These are phyloP conservation scores for Fusarium globosum DNA, from an alignment of 2,329 filamentous ascomycete genomes.

Conservation along the genomic window DNA sequence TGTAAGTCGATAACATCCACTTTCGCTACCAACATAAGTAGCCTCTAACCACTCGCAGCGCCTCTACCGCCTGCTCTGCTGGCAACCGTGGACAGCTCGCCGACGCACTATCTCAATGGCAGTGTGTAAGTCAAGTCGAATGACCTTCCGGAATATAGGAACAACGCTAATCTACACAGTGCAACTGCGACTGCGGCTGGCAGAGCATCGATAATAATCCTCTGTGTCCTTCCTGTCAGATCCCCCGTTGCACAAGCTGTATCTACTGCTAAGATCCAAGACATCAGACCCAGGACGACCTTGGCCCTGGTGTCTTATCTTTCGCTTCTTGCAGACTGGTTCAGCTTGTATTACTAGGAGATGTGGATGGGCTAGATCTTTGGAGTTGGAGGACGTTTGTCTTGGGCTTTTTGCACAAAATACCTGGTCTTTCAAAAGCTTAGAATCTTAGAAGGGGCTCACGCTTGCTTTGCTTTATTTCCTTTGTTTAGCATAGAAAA, in stretches of 20 bases:
- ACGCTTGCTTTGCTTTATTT: not conserved
- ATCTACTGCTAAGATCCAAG: too few relatives aligned
- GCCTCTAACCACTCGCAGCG: constrained; percentile 1
- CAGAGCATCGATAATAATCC: not conserved
- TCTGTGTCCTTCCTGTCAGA: too few relatives aligned
- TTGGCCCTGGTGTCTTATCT: not conserved
- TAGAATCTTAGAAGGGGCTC: constrained; percentile 7
- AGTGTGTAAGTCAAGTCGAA: not conserved
- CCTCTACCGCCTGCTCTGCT: not conserved
- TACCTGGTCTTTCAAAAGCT: not conserved
- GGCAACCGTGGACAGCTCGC: constrained; percentile 1
- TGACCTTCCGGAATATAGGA: too few relatives aligned
- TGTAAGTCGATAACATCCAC: not conserved
- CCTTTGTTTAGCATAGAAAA: not conserved
- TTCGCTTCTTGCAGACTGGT: not conserved
- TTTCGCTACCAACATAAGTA: not conserved
- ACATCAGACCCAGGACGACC: too few relatives aligned
- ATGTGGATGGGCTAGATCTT: not conserved
- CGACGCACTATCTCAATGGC: not conserved
- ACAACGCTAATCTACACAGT: not conserved
- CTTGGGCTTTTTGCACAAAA: not conserved
- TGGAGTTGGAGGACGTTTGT: not conserved
- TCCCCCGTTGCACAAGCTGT: too few relatives aligned
- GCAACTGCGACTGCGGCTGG: constrained; percentile 6
- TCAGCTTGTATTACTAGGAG: not conserved